phyloP scores from a whole-genome alignment of 176 grass and related monocot species.

The barley (Hordeum vulgare) region MorexV3_pseudomolecules_assembly NC_058521.1:578762308-578762807 shows the following conservation, averaged over 20 bases:
- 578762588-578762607: constrained; percentile 2
- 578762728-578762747: constrained; percentile 91
- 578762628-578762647: constrained; percentile 13
- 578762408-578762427: not conserved
- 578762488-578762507: constrained; percentile 58
- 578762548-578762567: constrained; percentile 88
- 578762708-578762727: constrained; percentile 73
- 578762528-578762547: constrained; percentile 90
- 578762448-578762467: not conserved
- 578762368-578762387: not conserved
- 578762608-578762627: constrained; percentile 3
- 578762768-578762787: constrained; percentile 67
- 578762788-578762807: not conserved
- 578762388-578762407: not conserved
- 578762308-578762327: not conserved
- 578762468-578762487: not conserved
- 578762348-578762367: not conserved
- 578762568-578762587: constrained; percentile 86
- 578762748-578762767: constrained; percentile 71
- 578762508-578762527: constrained; percentile 94
- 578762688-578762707: constrained; percentile 91
- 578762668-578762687: constrained; percentile 74
- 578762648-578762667: constrained; percentile 43
- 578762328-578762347: not conserved
- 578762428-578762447: not conserved